Evolutionary conservation across 2,329 filamentous ascomycete genomes (phyloP), one percentile per base, ranked within the genome.

Genomic region (Fusarium humuli): DNA sequence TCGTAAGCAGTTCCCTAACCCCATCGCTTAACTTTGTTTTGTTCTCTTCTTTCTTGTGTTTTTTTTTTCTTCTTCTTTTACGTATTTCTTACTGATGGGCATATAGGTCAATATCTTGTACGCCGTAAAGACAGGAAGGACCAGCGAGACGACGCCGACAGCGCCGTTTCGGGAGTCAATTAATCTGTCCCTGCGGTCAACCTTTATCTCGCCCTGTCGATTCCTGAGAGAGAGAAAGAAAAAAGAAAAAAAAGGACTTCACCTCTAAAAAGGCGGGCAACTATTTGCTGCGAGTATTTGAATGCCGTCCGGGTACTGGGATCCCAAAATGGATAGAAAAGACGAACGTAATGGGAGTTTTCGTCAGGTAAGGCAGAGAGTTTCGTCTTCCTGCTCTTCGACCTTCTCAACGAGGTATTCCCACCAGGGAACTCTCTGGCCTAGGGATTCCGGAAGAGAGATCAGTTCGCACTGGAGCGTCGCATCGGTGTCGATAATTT

Each of bases 301-400:
- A 54, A 62, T 60, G 63, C 69, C 57, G 58, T 57, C 22, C 29
- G 37, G 63, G 60, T 42, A 59, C 29, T 50, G 53, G 37, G 27
- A 63, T 61, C 57, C 61, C 61, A 60, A 54, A 42, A 68, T 48
- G 57, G 62, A 72, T 54, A 44, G 52, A 65, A 52, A 52, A 65
- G 63, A 67, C 54, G 50, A 61, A 64, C 47, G 22, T 34, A 55
- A 48, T 37, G 50, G 48, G 37, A 56, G n/a, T 18, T 44, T 63
- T 64, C 66, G 61, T 71, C 77, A 83, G 32, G 81, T 82, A 50
- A 82, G 73, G 69, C 81, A 83, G 41, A 82, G 66, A 13, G 78
- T 77, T 63, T 81, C 79, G 59, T 72, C 49, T 67, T 79, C 79
- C 50, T 72, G 69, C 10, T 74, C 69, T 47, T 75, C 71, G 27